A percentile compares a stretch with the other conserved stretches of the same genome.
phyloP scores from a whole-genome alignment of 192 early-diverging fungal genomes.

The Martensiomyces pterosporus region DNA sequence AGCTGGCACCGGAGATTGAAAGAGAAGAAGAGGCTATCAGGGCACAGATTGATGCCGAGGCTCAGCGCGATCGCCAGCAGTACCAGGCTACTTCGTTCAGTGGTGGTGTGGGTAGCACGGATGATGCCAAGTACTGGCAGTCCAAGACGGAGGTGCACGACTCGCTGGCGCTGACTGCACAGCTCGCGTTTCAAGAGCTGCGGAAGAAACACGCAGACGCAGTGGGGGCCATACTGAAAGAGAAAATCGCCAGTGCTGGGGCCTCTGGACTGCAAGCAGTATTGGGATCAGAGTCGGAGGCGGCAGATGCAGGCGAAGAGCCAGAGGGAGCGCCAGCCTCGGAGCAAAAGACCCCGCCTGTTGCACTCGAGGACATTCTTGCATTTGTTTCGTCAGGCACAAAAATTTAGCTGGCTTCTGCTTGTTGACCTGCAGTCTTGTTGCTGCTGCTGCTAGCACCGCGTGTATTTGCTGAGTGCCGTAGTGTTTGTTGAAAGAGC shows the following conservation, averaged over 20 bases:
- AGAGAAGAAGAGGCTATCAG: constrained; percentile 43
- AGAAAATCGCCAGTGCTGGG: not conserved
- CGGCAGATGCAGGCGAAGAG: not conserved
- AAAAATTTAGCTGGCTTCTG: too few species aligned
- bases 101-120: not conserved
- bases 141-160: constrained; percentile 27
- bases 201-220: constrained; percentile 22
- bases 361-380: constrained; percentile 40
- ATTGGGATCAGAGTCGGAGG: not conserved
- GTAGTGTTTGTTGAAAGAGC: too few species aligned
- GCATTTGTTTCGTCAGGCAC: constrained; percentile 34
- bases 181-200: constrained; percentile 26
- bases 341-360: not conserved
- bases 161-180: constrained; percentile 34
- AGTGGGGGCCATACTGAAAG: constrained; percentile 19
- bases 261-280: not conserved
- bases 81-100: constrained; percentile 12
- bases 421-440: not conserved
- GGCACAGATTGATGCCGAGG: constrained; percentile 23
- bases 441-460: not conserved
- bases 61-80: constrained; percentile 21
- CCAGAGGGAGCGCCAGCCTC: not conserved
- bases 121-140: not conserved
- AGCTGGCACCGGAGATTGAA: constrained; percentile 51
- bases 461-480: too few species aligned